phyloP scores from a whole-genome alignment of 257 asterid genomes.

The Knoxia roxburghii region DNA sequence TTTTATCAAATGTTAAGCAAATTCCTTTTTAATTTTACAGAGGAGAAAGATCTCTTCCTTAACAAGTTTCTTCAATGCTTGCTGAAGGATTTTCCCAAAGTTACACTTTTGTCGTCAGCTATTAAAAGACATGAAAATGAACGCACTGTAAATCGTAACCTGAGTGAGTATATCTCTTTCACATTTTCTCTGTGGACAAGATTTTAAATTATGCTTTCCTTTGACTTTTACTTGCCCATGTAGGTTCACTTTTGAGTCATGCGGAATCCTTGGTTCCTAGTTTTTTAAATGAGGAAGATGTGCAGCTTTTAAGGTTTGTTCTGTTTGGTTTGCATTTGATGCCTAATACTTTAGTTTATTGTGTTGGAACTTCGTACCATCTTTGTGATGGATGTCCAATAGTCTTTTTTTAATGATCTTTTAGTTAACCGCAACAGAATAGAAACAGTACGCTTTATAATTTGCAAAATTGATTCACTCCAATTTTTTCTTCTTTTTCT shows the following conservation, averaged over 20 bases:
- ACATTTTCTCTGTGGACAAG: slow-evolving; percentile 14
- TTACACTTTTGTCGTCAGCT: slow-evolving; percentile 37
- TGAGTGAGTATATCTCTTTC: slow-evolving; percentile 37
- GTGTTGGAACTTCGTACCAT: neutral
- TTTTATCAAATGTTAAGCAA: slow-evolving; percentile 8
- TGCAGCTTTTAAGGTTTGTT: slow-evolving; percentile 75
- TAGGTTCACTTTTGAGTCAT: slow-evolving; percentile 88
- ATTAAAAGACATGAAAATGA: slow-evolving; percentile 47
- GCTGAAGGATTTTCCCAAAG: slow-evolving; percentile 46
- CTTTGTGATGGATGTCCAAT: neutral
- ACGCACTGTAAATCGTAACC: slow-evolving; percentile 52
- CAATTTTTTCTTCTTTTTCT: neutral
- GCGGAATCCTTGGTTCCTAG: slow-evolving; percentile 84
- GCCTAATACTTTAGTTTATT: neutral
- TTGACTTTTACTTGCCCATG: slow-evolving; percentile 23
- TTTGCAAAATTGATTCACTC: neutral
- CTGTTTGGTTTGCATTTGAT: neutral
- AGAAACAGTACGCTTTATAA: neutral
- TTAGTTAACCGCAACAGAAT: neutral
- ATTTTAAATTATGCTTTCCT: slow-evolving; percentile 15
- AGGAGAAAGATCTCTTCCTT: slow-evolving; percentile 94
- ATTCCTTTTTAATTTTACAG: slow-evolving; percentile 39
- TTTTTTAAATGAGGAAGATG: slow-evolving; percentile 81
- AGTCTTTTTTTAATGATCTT: neutral
- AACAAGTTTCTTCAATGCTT: slow-evolving; percentile 64